These are phyloP conservation scores for Jaapia argillacea DNA, from an alignment of 768 basidiomycete genomes.

Conservation along the genomic window DNA sequence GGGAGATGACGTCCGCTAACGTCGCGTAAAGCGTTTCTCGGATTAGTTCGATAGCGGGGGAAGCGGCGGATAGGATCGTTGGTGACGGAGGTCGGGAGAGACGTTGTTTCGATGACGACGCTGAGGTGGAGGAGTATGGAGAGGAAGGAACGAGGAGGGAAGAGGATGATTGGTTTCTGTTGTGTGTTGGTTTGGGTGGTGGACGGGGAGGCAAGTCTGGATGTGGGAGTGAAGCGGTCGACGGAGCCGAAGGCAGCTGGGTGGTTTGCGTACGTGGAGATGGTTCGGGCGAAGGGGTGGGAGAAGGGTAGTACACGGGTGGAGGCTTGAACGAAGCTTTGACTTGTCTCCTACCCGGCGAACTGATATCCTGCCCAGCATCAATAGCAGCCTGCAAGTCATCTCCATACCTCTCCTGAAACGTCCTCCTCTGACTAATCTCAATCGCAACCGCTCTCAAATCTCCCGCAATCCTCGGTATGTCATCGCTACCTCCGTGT, in stretches of 20 bases:
- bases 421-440: no score
- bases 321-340: slow-evolving; percentile 65
- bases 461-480: no score
- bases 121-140: slow-evolving; percentile 21
- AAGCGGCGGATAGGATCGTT: slow-evolving; percentile 31
- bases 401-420: slow-evolving; percentile 67
- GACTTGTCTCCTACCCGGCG: slow-evolving; percentile 22
- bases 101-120: no score
- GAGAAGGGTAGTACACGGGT: slow-evolving; percentile 37
- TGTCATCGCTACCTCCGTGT: slow-evolving; percentile 80
- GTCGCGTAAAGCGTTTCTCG: slow-evolving; percentile 84
- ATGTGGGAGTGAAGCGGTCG: no score
- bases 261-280: no score
- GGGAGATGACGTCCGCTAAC: slow-evolving; percentile 58
- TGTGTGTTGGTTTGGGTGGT: slow-evolving; percentile 14
- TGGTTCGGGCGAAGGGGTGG: slow-evolving; percentile 14
- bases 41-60: slow-evolving; percentile 65
- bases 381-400: slow-evolving; percentile 79
- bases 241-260: no score
- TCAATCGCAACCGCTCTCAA: no score
- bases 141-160: slow-evolving; percentile 10
- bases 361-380: slow-evolving; percentile 35
- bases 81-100: no score
- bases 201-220: no score
- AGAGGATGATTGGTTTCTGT: slow-evolving; percentile 13